phyloP scores from a whole-genome alignment of 1,284 basidiomycete genomes.

The Amylostereum areolatum region DNA sequence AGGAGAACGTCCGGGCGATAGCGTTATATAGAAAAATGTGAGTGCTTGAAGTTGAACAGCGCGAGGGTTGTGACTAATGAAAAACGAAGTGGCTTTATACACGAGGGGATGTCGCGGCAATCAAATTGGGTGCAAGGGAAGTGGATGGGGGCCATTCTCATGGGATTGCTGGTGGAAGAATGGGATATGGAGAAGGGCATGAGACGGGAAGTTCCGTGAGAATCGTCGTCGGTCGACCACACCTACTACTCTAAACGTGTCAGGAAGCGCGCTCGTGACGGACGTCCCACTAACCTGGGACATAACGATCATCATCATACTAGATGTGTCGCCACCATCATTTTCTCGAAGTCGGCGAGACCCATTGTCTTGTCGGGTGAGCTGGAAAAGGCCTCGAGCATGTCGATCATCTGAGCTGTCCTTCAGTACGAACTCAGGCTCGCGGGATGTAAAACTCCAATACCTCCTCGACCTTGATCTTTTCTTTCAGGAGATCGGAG shows the following conservation, averaged over 20 bases:
- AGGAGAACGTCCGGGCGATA: conserved; percentile 7
- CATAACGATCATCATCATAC: conserved; percentile 13
- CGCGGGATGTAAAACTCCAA: conserved; percentile 4
- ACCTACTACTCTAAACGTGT: too few relatives aligned
- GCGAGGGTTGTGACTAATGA: neutral
- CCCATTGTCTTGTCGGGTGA: conserved; percentile 59
- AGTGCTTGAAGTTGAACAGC: neutral
- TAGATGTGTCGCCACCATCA: conserved; percentile 59
- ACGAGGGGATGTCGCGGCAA: conserved; percentile 4
- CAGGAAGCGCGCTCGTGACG: too few relatives aligned
- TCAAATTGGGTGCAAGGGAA: conserved; percentile 2
- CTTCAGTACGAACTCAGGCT: conserved; percentile 1
- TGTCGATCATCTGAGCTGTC: conserved; percentile 55
- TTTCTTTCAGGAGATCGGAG: conserved; percentile 56
- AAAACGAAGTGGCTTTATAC: conserved; percentile 10
- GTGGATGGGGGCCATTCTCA: conserved; percentile 5
- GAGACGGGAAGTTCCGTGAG: neutral
- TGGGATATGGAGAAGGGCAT: conserved; percentile 5
- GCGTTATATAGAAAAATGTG: conserved; percentile 10
- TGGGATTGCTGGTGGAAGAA: conserved; percentile 7
- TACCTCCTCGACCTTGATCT: conserved; percentile 65
- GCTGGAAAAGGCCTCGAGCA: conserved; percentile 67
- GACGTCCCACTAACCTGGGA: too few relatives aligned
- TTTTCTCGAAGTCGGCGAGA: conserved; percentile 62
- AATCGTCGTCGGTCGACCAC: too few relatives aligned